These are phyloP conservation scores for Pyricularia pennisetigena DNA, from an alignment of 2,329 filamentous ascomycete species.

Conservation along the genomic window DNA sequence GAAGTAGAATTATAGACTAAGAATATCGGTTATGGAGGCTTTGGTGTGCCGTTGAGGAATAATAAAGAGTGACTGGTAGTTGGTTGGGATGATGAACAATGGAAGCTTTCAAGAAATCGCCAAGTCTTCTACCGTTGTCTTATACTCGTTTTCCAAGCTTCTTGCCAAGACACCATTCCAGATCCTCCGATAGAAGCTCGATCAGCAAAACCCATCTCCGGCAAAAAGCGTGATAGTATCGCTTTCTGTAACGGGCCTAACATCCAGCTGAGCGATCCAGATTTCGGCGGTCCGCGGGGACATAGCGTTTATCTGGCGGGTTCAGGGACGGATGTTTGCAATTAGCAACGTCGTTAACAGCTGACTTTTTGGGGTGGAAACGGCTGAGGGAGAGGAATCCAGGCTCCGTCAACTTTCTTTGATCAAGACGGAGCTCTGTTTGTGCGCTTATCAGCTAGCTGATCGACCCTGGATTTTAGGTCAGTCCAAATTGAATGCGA, in stretches of 20 bases:
- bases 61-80: not conserved
- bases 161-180: not conserved
- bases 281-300: not conserved
- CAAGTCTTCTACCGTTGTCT: not conserved
- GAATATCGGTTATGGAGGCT: not conserved
- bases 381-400: not conserved
- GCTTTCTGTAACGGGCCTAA: not conserved
- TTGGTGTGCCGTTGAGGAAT: not conserved
- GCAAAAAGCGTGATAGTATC: not conserved
- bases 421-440: not conserved
- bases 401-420: not conserved
- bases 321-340: not conserved
- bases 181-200: not conserved
- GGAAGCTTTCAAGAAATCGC: not conserved
- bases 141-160: not conserved
- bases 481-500: not conserved
- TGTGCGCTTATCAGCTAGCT: not conserved
- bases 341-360: not conserved
- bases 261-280: not conserved
- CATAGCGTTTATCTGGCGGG: not conserved
- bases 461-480: not conserved
- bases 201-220: too few species aligned
- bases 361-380: not conserved
- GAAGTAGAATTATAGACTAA: not conserved
- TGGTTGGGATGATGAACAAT: not conserved